These are phyloP conservation scores for Geranomyces variabilis DNA, from an alignment of 192 early-diverging fungal genomes.

Conservation along the genomic window DNA sequence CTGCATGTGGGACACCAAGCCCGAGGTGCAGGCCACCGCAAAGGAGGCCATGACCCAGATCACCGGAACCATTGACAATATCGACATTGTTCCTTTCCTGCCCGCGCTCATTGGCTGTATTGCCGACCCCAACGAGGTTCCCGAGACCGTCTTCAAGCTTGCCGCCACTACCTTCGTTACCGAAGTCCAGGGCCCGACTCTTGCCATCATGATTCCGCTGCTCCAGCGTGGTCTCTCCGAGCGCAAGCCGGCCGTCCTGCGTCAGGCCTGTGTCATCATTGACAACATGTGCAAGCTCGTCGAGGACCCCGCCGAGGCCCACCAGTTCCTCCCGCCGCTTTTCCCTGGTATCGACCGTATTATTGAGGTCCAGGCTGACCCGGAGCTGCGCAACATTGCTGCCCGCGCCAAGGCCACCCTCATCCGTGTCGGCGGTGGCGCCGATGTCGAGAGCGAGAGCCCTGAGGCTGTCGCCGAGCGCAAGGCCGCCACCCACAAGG, in stretches of 20 bases:
- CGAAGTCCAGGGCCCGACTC: conserved; percentile 73
- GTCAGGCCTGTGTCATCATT: conserved; percentile 79
- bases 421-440: conserved; percentile 64
- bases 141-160: conserved; percentile 75
- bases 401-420: conserved; percentile 71
- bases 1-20: conserved; percentile 83
- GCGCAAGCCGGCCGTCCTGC: conserved; percentile 70
- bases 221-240: conserved; percentile 72
- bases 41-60: conserved; percentile 68
- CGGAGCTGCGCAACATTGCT: conserved; percentile 75
- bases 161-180: conserved; percentile 78
- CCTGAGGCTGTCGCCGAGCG: conserved; percentile 50
- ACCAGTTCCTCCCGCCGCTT: conserved; percentile 78
- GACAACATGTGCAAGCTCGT: conserved; percentile 92
- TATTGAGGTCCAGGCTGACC: conserved; percentile 75
- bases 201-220: conserved; percentile 80
- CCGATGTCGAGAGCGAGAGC: conserved; percentile 57
- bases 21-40: conserved; percentile 69
- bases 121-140: conserved; percentile 77
- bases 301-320: conserved; percentile 77
- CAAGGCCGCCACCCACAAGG: conserved; percentile 37
- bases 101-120: conserved; percentile 74
- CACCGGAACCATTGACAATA: conserved; percentile 74
- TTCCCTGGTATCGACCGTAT: conserved; percentile 78
- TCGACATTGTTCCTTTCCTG: conserved; percentile 77